These are phyloP conservation scores for Boechera stricta DNA, from an alignment of 345 rosid species.

Conservation along the genomic window DNA sequence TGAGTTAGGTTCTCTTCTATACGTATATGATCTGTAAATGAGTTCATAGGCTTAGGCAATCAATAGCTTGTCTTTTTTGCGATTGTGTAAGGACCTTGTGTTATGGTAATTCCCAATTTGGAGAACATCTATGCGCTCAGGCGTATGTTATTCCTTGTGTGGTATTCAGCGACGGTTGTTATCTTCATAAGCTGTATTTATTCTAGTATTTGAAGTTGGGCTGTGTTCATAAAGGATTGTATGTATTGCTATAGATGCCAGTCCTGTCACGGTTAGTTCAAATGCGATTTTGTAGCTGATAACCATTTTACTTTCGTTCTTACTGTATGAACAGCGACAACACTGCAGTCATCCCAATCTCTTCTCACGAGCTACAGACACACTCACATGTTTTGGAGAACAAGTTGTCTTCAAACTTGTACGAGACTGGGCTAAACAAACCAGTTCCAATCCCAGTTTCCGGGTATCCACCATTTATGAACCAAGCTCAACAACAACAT, in stretches of 20 bases:
- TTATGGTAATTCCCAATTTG: neutral
- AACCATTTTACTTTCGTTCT: slow-evolving; percentile 7
- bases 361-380: slow-evolving; percentile 30
- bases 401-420: slow-evolving; percentile 35
- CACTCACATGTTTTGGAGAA: slow-evolving; percentile 46
- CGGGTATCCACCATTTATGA: slow-evolving; percentile 52
- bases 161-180: slow-evolving; percentile 1
- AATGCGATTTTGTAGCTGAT: neutral
- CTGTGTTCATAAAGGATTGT: slow-evolving; percentile 7
- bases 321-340: slow-evolving; percentile 22
- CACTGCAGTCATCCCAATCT: slow-evolving; percentile 20
- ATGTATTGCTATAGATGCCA: neutral
- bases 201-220: neutral
- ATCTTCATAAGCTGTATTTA: neutral
- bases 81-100: slow-evolving; percentile 13
- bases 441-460: slow-evolving; percentile 51
- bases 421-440: slow-evolving; percentile 43
- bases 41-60: slow-evolving; percentile 16
- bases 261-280: neutral
- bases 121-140: neutral
- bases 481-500: slow-evolving; percentile 53
- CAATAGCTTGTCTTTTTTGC: neutral
- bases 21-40: neutral
- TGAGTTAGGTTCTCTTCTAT: slow-evolving; percentile 3
- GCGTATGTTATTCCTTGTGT: neutral